Base-by-base conservation (phyloP, 768 basidiomycete species). In the Kwoniella sp. region DNA sequence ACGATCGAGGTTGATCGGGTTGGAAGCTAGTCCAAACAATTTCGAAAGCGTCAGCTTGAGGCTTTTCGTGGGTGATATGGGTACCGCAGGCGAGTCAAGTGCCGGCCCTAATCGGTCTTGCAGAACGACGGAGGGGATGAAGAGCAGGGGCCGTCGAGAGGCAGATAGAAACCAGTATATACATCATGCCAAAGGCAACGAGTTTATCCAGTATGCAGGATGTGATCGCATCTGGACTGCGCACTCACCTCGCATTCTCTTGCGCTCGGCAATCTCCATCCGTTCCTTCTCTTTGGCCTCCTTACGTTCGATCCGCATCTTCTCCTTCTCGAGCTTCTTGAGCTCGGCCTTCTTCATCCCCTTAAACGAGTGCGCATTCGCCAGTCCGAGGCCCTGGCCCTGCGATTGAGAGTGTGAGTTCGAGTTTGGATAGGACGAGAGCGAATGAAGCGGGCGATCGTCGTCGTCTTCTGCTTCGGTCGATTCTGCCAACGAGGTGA, bases 1-100 rank as follows among this genome's bases (percentile, higher is more conserved):
- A 61, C 86, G 88, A 83, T 96, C 92, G 69, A 88, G 87, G 81
- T 97, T 90, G 55, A 95, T 87, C 2, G 93, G 93, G 1, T 91
- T 78, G 20, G 61, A 57, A 13, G 63, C 76, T 79, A 0, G 34
- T 38, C 25, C 5, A 31, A 74, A 11, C 17, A 25, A 23, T n/a
- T n/a, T n/a, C n/a, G n/a, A n/a, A n/a, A n/a, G n/a, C n/a, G n/a
- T n/a, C n/a, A 38, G 31, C 37, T 15, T 51, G 34, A 34, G 34
- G 34, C 13, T 13, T 34, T 34, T 13, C 13, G 34, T 34, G 13
- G n/a, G n/a, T n/a, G n/a, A n/a, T n/a, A n/a, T n/a, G n/a, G n/a
- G n/a, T n/a, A n/a, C n/a, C n/a, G n/a, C n/a, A n/a, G n/a, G n/a
- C n/a, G n/a, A n/a, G n/a, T n/a, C n/a, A n/a, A n/a, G n/a, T n/a